phyloP scores from a whole-genome alignment of 2,329 filamentous ascomycete species.

The Chalara sp. region DNA sequence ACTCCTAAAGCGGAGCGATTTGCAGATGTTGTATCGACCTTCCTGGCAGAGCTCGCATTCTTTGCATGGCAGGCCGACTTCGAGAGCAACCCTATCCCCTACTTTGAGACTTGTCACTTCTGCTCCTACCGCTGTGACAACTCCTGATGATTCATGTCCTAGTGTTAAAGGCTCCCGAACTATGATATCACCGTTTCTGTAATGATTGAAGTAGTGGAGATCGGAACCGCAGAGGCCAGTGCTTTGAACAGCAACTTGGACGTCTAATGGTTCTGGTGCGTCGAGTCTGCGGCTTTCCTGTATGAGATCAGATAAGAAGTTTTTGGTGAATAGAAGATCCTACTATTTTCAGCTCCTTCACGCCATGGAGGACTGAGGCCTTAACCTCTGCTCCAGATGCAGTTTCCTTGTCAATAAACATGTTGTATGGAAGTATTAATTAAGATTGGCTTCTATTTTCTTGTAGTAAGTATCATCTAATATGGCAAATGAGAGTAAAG shows the following conservation, averaged over 20 bases:
- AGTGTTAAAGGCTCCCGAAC: conserved; percentile 83
- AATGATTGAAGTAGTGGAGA: conserved; percentile 94
- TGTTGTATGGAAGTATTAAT: not conserved
- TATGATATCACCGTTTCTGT: conserved; percentile 93
- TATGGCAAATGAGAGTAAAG: too few species aligned
- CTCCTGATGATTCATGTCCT: conserved; percentile 82
- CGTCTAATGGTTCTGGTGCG: conserved; percentile 43
- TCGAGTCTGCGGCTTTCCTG: conserved; percentile 24
- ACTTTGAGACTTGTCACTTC: conserved; percentile 70
- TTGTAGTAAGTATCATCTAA: too few species aligned
- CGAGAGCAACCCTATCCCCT: conserved; percentile 87
- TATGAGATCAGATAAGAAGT: not conserved
- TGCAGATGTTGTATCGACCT: conserved; percentile 92
- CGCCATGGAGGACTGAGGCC: conserved; percentile 26
- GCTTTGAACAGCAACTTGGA: conserved; percentile 81
- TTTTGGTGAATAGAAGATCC: conserved; percentile 1
- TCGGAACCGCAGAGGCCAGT: conserved; percentile 97
- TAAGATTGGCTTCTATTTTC: conserved; percentile 14
- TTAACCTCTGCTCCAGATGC: conserved; percentile 13
- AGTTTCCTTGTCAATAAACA: not conserved
- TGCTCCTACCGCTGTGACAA: conserved; percentile 72
- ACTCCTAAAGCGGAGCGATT: conserved; percentile 36
- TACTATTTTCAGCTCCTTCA: conserved; percentile 27
- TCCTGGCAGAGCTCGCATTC: conserved; percentile 83
- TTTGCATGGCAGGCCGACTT: conserved; percentile 89